These are phyloP conservation scores for Wickerhamomyces canadensis DNA, from an alignment of 805 yeast species.

Conservation along the genomic window DNA sequence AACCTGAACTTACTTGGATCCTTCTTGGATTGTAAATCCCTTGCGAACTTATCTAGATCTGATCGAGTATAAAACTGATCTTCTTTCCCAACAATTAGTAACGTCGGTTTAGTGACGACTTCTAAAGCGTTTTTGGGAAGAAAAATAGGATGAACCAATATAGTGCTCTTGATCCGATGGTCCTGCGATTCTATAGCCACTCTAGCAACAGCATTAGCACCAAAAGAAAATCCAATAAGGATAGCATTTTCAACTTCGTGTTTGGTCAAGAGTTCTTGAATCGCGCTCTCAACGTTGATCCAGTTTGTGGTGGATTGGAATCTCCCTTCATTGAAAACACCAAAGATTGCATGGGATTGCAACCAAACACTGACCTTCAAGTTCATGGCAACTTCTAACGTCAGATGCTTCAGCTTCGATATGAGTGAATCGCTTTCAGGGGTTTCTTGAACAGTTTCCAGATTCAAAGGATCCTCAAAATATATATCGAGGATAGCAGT, in stretches of 20 bases:
- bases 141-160: slow-evolving; percentile 20
- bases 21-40: slow-evolving; percentile 7
- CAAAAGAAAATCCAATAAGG: slow-evolving; percentile 22
- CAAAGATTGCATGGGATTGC: slow-evolving; percentile 19
- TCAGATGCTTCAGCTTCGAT: slow-evolving; percentile 13
- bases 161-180: slow-evolving; percentile 12
- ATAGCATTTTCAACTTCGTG: slow-evolving; percentile 16
- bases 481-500: slow-evolving; percentile 20
- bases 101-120: slow-evolving; percentile 8
- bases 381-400: slow-evolving; percentile 16
- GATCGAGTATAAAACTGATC: slow-evolving; percentile 14
- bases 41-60: slow-evolving; percentile 8
- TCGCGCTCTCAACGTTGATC: slow-evolving; percentile 9
- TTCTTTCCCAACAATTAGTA: slow-evolving; percentile 15
- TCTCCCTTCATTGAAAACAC: slow-evolving; percentile 12
- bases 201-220: slow-evolving; percentile 20
- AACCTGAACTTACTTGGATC: slow-evolving; percentile 9
- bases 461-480: slow-evolving; percentile 16
- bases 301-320: slow-evolving; percentile 18
- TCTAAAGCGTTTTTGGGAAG: slow-evolving; percentile 15
- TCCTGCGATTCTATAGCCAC: slow-evolving; percentile 14
- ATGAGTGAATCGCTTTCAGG: slow-evolving; percentile 9
- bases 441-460: not conserved
- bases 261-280: slow-evolving; percentile 15
- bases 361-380: slow-evolving; percentile 18